Evolutionary conservation across 352 stramenopile genomes (phyloP), one percentile per base, ranked within the genome.

Genomic region (Globisporangium emineosum): DNA sequence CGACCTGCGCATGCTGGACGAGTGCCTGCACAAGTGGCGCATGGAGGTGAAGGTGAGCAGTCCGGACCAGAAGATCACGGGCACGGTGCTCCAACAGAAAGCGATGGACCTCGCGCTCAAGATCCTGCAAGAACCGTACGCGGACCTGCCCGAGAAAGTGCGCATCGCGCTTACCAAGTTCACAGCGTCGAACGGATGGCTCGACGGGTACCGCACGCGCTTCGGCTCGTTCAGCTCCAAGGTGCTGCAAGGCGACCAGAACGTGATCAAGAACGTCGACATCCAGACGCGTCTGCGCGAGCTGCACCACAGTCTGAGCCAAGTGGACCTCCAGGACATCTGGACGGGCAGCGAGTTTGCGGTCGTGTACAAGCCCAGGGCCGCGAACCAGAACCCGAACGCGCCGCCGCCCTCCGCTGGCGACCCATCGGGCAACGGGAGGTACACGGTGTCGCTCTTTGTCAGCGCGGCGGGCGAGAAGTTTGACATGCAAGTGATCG

Each of bases 1-100:
- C 68, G 83, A 94, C 62, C 70, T 93, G 66, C 80, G 81, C 23
- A 76, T 93, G 64, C 66, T 94, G 35, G 83, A 93, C 68, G 83
- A 94, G 70, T 90, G 79, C 69, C 67, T 94, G 59, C 84, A 94
- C 74, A 94, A 94, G 77, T 93, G 83, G 86, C 79, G 86, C 51
- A 92, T 94, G 83, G 86, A 94, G 66, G 70, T 89, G 45, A 89
- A 89, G 51, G 83, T 94, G 33, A 90, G 78, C 67, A 89, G 69
- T 13, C 86, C 86, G 0, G 86, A 94, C 52, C 86, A 70, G 19
- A 91, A 92, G 68, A 72, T 94, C 66, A 94, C 86, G 17, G 86
- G 86, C 66, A 89, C 82, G 0, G 78, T 90, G 33, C 70, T 94
- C 57, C 86, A 94, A 71, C 80, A 91, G 54, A 93, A 92, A 49